A percentile compares a stretch with the other conserved stretches of the same genome.
These are phyloP conservation scores for Anisodus acutangulus DNA, from an alignment of 257 asterid genomes.

Conservation along the genomic window DNA sequence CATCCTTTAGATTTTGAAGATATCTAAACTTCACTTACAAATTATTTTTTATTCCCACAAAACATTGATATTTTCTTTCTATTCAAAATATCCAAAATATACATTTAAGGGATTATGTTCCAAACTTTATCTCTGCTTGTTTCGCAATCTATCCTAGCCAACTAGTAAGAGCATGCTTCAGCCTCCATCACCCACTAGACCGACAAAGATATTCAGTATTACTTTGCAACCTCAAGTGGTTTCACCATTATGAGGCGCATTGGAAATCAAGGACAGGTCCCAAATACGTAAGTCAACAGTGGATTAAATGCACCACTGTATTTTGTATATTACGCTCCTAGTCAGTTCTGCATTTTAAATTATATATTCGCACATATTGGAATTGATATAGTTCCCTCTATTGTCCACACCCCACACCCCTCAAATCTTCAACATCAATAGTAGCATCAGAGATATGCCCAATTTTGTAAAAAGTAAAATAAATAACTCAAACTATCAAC, in stretches of 20 bases:
- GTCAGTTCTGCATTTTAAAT: not conserved
- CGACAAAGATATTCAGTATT: not conserved
- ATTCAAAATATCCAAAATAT: not conserved
- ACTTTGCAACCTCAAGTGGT: slow-evolving; percentile 6
- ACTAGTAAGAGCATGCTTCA: not conserved
- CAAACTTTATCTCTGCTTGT: not conserved
- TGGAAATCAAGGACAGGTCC: not conserved
- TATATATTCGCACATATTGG: not conserved
- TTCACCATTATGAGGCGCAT: not conserved
- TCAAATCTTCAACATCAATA: not conserved
- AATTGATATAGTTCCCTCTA: not conserved
- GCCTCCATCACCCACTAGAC: slow-evolving; percentile 5
- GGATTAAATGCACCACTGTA: not conserved
- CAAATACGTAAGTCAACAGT: not conserved
- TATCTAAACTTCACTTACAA: not conserved
- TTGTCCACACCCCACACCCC: not conserved
- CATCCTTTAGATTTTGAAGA: not conserved
- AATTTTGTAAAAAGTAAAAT: not conserved
- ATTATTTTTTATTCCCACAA: not conserved
- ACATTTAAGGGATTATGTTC: not conserved
- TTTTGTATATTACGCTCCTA: not conserved
- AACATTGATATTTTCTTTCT: not conserved
- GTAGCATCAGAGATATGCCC: not conserved
- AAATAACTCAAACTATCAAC: not conserved
- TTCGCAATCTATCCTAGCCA: not conserved